Evolutionary conservation across 2,329 filamentous ascomycete genomes (phyloP), one percentile per base, ranked within the genome.

Genomic region (Microascus cirrosus): DNA sequence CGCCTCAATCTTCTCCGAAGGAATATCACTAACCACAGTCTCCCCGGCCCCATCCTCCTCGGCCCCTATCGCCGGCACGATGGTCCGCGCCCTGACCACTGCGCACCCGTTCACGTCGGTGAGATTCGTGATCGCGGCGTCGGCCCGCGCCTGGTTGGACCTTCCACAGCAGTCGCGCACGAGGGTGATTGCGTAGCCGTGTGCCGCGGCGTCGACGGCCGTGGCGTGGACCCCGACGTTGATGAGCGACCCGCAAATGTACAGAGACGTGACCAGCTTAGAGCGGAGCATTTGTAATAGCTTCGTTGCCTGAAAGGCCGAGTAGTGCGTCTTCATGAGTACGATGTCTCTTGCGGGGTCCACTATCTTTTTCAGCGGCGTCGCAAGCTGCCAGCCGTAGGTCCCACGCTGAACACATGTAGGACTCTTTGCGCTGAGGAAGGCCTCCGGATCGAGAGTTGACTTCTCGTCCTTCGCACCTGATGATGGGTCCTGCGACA

Each of bases 181-280:
- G 13, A 97, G 76, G 5, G 88, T 94, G 65, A 96, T 90, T n/a
- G 83, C 78, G 65, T 95, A 85, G 4, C 92, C 94, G 69, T 96
- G 88, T 22, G 87, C 83, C 1, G 90, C 92, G 12, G 93, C 94
- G 67, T 96, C 94, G 61, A 95, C 78, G 3, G 91, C 91, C 1
- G 93, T 96, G 8, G 94, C 93, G 67, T 94, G 91, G 53, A 97
- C 85, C 35, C 91, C 92, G 39, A 95, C 77, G 65, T 97, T 96
- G 51, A 87, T 89, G 54, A 95, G 79, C 52, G 88, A 87, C 24
- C 94, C 94, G 66, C 89, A 95, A 25, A 97, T 82, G 70, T 89
- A 96, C 13, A 99, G 76, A 65, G 96, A 89, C 2, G 91, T 96
- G 59, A 95, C 84, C 63, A 96, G 85, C 62, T 85, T 88, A n/a